These are phyloP conservation scores for Adansonia digitata DNA, from an alignment of 345 rosid species.

Conservation along the genomic window DNA sequence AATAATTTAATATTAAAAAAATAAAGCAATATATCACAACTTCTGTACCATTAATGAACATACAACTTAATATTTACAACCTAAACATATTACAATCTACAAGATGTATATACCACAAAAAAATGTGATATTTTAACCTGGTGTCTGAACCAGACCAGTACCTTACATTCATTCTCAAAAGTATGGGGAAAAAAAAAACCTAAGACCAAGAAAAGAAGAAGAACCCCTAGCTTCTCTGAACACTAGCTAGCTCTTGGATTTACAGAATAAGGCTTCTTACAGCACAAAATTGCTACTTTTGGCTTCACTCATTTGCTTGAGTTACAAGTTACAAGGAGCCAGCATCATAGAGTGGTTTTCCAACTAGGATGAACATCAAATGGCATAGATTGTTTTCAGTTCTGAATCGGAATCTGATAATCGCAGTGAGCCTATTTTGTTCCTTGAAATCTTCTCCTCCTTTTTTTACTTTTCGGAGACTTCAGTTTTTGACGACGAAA, in stretches of 20 bases:
- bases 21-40: too few relatives aligned
- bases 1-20: too few relatives aligned
- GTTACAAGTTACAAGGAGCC: conserved; percentile 1
- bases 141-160: background rate
- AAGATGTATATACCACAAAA: background rate
- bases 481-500: conserved; percentile 61
- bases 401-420: conserved; percentile 60
- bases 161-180: too few relatives aligned
- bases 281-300: background rate
- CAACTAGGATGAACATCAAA: conserved; percentile 29
- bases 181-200: too few relatives aligned
- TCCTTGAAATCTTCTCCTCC: conserved; percentile 46
- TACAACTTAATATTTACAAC: too few relatives aligned
- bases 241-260: background rate
- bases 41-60: too few relatives aligned
- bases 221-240: background rate
- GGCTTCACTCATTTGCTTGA: background rate
- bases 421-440: conserved; percentile 25
- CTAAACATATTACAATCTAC: background rate
- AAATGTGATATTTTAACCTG: background rate
- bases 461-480: conserved; percentile 47
- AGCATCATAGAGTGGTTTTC: too few relatives aligned
- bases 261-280: background rate
- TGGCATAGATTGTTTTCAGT: conserved; percentile 69
- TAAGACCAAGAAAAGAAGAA: background rate